phyloP scores from a whole-genome alignment of 495 filamentous ascomycete species.

The Podospora didyma region DNA sequence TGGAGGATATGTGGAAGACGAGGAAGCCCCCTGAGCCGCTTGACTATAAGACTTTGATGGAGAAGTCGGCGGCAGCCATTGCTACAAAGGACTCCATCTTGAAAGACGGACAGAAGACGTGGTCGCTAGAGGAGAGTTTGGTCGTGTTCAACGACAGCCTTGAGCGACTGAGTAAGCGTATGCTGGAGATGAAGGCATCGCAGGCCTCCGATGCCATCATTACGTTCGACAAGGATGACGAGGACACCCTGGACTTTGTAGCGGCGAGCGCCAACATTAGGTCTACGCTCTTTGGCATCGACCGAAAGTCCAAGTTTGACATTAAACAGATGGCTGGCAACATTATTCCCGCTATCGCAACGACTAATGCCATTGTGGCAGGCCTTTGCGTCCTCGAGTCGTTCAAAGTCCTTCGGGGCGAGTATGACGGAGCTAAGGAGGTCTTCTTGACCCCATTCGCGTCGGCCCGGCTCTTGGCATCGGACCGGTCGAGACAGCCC shows the following conservation, averaged over 20 bases:
- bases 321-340: conserved; percentile 99
- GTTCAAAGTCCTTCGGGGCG: conserved; percentile 80
- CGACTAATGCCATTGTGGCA: conserved; percentile 95
- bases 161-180: conserved; percentile 66
- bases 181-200: conserved; percentile 54
- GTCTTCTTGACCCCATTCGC: conserved; percentile 83
- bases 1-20: conserved; percentile 97
- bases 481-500: conserved; percentile 68
- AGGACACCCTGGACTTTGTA: conserved; percentile 93
- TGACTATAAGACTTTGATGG: conserved; percentile 51
- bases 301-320: conserved; percentile 85
- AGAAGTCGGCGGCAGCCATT: conserved; percentile 43
- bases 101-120: conserved; percentile 67
- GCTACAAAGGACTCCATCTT: conserved; percentile 52
- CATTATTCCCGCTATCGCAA: conserved; percentile 98
- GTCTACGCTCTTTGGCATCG: conserved; percentile 80
- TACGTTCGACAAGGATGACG: conserved; percentile 94
- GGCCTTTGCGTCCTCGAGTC: conserved; percentile 89
- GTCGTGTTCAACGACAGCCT: conserved; percentile 84
- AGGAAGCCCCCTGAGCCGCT: conserved; percentile 70
- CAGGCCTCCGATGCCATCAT: conserved; percentile 59
- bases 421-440: conserved; percentile 59
- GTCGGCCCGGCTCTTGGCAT: conserved; percentile 66
- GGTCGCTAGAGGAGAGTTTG: conserved; percentile 78
- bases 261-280: conserved; percentile 84